Conservation (phyloP, 768 basidiomycete genomes). For the Leccinum subgranulosum region DNA sequence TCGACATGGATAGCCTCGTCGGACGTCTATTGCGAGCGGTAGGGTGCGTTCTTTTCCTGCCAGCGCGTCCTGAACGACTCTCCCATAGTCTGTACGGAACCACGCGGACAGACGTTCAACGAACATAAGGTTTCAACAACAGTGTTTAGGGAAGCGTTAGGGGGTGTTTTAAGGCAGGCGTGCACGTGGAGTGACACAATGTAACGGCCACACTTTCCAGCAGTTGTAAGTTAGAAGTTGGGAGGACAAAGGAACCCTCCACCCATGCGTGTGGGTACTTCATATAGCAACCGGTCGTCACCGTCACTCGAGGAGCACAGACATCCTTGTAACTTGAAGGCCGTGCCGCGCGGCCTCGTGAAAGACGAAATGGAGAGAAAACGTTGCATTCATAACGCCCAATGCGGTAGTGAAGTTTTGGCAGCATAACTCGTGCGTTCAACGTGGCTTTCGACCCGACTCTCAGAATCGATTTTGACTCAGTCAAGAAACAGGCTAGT, state of each 20-base stretch:
- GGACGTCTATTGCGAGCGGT: conserved; percentile 39
- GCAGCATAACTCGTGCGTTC: not conserved
- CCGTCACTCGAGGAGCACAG: conserved; percentile 5
- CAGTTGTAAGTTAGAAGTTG: not conserved
- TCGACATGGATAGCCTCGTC: conserved; percentile 41
- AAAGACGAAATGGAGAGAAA: not conserved
- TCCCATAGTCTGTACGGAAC: conserved; percentile 9
- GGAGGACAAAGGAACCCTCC: conserved; percentile 1
- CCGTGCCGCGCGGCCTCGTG: conserved; percentile 10
- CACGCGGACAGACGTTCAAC: conserved; percentile 11
- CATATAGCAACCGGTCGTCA: conserved; percentile 14
- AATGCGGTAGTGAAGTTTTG: conserved; percentile 4
- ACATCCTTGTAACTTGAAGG: not conserved
- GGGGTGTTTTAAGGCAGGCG: not conserved
- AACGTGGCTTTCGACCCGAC: not conserved
- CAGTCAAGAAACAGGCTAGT: not conserved
- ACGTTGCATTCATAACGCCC: conserved; percentile 18
- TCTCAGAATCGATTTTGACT: not conserved
- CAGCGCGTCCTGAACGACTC: conserved; percentile 19
- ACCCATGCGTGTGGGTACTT: not conserved
- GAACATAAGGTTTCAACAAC: conserved; percentile 9
- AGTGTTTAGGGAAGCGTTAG: not conserved
- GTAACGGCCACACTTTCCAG: too few relatives aligned
- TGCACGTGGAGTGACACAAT: too few relatives aligned
- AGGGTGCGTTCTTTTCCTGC: conserved; percentile 40